A percentile compares a stretch with the other conserved stretches of the same genome.
Conservation (phyloP, 768 basidiomycete species). For the Lactifluus echinatus region DNA sequence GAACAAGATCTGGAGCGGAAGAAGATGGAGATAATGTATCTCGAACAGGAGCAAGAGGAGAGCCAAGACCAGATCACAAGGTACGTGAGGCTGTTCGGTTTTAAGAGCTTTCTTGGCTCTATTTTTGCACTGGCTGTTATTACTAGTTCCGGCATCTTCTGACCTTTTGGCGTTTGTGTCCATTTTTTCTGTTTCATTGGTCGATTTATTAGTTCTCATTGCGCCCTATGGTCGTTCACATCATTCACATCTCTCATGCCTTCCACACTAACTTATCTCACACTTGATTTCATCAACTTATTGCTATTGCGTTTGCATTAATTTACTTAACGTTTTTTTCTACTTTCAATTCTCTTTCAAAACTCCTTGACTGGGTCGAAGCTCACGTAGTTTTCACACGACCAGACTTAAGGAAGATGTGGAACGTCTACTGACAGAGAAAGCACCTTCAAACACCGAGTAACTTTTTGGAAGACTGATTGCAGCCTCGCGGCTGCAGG, state of each 20-base stretch:
- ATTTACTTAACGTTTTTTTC: neutral
- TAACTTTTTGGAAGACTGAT: conserved; percentile 4
- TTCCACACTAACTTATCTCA: neutral
- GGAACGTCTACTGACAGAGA: conserved; percentile 35
- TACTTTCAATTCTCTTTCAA: neutral
- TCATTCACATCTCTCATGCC: neutral
- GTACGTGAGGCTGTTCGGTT: conserved; percentile 60
- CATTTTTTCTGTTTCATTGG: conserved; percentile 15
- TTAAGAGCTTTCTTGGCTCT: conserved; percentile 34
- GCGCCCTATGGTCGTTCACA: neutral
- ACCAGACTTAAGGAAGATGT: conserved; percentile 63
- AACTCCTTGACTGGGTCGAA: neutral
- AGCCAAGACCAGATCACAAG: conserved; percentile 63
- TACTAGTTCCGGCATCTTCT: conserved; percentile 31
- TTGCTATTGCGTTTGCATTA: conserved; percentile 21
- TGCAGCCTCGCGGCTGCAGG: conserved; percentile 9
- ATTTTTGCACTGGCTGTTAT: conserved; percentile 18
- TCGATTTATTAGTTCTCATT: neutral
- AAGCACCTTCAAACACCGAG: conserved; percentile 21
- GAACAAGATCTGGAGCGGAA: conserved; percentile 58
- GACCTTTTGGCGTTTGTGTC: conserved; percentile 15
- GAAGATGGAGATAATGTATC: conserved; percentile 72
- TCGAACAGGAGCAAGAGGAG: conserved; percentile 76
- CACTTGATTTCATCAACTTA: neutral
- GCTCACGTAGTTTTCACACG: conserved; percentile 12